Evolutionary conservation across 1,284 basidiomycete genomes (phyloP), one percentile per base, ranked within the genome.

Genomic region (Ceraceosorus bombacis): DNA sequence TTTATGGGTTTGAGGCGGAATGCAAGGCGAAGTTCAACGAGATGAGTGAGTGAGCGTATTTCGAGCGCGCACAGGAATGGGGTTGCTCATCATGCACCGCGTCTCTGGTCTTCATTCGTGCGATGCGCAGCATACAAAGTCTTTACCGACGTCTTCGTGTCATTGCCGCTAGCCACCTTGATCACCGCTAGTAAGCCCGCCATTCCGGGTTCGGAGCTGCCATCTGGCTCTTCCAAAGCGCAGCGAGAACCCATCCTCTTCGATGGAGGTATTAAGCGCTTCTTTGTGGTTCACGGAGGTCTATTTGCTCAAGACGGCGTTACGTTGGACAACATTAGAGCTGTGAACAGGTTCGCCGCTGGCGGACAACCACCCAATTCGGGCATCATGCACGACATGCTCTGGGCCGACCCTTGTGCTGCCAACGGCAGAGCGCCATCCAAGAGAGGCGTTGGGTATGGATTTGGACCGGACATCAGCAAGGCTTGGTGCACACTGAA

Each of bases 251-350:
- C 80, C 1, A 94, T 96, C 62, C 81, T 97, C 9, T 89, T 88
- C n/a, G 83, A 86, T 2, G 82, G 89, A n/a, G 71, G 90, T 10
- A 78, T 81, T 55, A 95, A 93, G 78, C 86, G 93, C 41, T 97
- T 88, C 81, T 96, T 97, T 72, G 86, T 98, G 66, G 90, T 95
- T 3, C 95, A 99, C 75, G 75, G 75, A 41, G 95, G 95, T 9
- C 83, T 97, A 10, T 97, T 97, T 81, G 91, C 89, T 78, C 88
- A 89, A 75, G 95, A 98, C 74, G 87, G 85, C 49, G 90, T 98
- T 8, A 90, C 89, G 5, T 81, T 99, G 37, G 91, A 95, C 38
- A 92, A 97, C 62, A 86, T 99, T 68, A 84, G 86, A 46, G 88
- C 89, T 77, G 86, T 98, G 64, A 85, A 88, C 62, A 85, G 93